Conservation (phyloP, 768 basidiomycete genomes). For the Mycena metata region DNA sequence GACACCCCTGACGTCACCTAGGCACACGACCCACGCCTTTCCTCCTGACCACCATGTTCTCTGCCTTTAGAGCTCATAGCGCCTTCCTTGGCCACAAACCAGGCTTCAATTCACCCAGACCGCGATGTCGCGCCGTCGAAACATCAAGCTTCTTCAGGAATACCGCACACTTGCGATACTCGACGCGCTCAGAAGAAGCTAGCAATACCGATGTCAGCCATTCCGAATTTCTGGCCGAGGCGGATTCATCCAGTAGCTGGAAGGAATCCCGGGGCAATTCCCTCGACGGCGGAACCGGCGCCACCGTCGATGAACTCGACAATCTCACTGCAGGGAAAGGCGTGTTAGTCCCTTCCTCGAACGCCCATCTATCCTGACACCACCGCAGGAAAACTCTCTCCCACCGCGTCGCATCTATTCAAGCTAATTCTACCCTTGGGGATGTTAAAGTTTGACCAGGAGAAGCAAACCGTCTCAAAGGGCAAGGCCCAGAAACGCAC, state of each 20-base stretch:
- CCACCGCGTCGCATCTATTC: constrained; percentile 76
- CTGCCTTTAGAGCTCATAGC: too few species aligned
- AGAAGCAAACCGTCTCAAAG: constrained; percentile 20
- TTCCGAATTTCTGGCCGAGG: constrained; percentile 24
- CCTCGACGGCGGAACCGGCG: constrained; percentile 15
- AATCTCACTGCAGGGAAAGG: constrained; percentile 23
- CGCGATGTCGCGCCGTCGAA: background rate
- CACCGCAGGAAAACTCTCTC: constrained; percentile 66
- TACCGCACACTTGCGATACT: constrained; percentile 5
- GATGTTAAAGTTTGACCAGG: constrained; percentile 37
- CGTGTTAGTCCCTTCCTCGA: background rate
- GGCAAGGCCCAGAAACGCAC: constrained; percentile 18
- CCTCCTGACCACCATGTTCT: too few species aligned
- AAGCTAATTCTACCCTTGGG: constrained; percentile 71
- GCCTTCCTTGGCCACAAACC: background rate
- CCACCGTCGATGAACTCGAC: constrained; percentile 16
- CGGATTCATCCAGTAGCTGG: constrained; percentile 20
- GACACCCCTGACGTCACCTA: too few species aligned
- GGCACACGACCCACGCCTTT: too few species aligned
- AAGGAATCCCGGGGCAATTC: constrained; percentile 12
- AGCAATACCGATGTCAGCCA: constrained; percentile 34
- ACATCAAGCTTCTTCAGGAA: background rate
- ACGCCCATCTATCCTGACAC: background rate
- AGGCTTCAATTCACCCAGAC: background rate
- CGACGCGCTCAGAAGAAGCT: constrained; percentile 23